Evolutionary conservation across 1,139 yeast species (phyloP), one percentile per base, ranked within the genome.

Genomic region (Saccharomyces hybrid): DNA sequence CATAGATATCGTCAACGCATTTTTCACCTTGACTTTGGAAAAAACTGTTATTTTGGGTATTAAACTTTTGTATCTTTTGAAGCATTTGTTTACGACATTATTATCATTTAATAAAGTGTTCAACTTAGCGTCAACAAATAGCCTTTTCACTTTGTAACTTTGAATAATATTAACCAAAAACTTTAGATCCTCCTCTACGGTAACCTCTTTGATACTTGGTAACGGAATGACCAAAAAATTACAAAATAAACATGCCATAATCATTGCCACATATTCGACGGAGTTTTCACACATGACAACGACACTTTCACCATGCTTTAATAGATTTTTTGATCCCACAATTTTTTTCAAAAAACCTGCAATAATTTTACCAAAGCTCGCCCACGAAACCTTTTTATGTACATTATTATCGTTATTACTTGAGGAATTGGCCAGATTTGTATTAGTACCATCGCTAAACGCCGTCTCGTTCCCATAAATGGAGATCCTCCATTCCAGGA

Each of bases 181-280:
- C 1, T 83, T 82, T 26, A 84, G 77, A 66, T 93, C 97, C 64
- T 88, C 97, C 1, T 81, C 83, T 9, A 85, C 75, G 56, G 93
- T 74, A 52, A 78, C 79, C 9, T 83, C 78, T 61, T 87, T 91
- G 52, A 90, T 74, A 0, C 96, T 90, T 5, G 86, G 76, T 69
- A 93, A 71, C 0, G 98, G 97, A 14, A 93, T 81, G 0, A 93
- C 86, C 6, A 87, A 78, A 3, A 90, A 75, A 1, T 97, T 97
- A 58, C 91, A 79, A 58, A 86, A 72, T 67, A 93, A 79, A 68
- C 98, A 93, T 0, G 99, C 97, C 69, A 84, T 84, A 0, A 90
- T 76, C 0, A 96, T 89, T 48, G 88, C 82, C 6, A 86, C 82
- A 67, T 82, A 93, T 59, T 93, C 98, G 57, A 91, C 97, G 0